A percentile compares a stretch with the other conserved stretches of the same genome.
Conservation (phyloP, 23 red algal genomes). For the Chondrus crispus region DNA sequence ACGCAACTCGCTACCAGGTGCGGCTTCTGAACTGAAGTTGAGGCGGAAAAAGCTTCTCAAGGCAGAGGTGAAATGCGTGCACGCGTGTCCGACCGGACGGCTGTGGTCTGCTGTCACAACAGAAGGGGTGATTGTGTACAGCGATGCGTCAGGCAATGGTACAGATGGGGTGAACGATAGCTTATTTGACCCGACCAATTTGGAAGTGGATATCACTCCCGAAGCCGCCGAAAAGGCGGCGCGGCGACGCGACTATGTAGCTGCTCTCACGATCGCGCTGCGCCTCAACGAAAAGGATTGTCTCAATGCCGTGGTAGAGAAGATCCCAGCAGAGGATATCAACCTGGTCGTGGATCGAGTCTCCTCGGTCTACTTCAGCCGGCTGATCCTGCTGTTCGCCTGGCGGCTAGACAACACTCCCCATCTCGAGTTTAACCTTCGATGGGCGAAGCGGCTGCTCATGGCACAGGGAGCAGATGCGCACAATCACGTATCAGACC, state of each 20-base stretch:
- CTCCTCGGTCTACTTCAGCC: constrained; percentile 24
- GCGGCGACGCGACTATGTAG: constrained; percentile 18
- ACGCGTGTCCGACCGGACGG: constrained; percentile 50
- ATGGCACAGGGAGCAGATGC: constrained; percentile 39
- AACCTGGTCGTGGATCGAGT: constrained; percentile 13
- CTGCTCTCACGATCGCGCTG: constrained; percentile 71
- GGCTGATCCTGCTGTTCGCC: constrained; percentile 47
- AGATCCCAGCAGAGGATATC: constrained; percentile 49
- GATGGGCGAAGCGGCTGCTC: constrained; percentile 35
- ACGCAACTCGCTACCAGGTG: constrained; percentile 42
- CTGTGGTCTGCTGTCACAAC: constrained; percentile 85
- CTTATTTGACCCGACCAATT: constrained; percentile 88
- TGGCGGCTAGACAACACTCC: constrained; percentile 61
- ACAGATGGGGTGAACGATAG: constrained; percentile 27
- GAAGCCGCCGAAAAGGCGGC: constrained; percentile 55
- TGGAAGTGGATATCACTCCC: constrained; percentile 87
- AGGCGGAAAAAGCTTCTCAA: constrained; percentile 50
- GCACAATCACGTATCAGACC: constrained; percentile 27
- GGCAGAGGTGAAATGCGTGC: constrained; percentile 66
- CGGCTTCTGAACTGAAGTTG: constrained; percentile 34
- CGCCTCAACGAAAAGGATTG: constrained; percentile 65
- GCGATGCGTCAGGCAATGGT: constrained; percentile 24
- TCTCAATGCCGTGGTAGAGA: constrained; percentile 54
- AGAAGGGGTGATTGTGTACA: constrained; percentile 88
- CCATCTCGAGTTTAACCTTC: constrained; percentile 64